Evolutionary conservation across 2,329 filamentous ascomycete genomes (phyloP).

Genomic region (Cladorrhinum sp.): DNA sequence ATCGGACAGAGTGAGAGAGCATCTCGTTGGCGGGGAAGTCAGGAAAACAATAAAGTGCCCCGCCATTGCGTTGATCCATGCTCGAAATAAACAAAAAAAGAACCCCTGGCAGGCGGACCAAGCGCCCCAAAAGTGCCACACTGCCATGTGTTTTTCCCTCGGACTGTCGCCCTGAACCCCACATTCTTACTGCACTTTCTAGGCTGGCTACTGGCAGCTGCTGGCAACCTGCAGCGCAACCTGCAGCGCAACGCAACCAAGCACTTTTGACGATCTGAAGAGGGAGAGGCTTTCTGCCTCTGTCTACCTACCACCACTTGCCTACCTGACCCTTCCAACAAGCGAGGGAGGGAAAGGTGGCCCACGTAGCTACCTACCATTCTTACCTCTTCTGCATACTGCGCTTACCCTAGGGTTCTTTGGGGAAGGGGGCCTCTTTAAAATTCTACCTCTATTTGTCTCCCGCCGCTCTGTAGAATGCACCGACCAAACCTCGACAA

Average conservation of each 20-base stretch:
- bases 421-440: not conserved
- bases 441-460: not conserved
- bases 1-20: not conserved
- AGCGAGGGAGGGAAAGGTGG: not conserved
- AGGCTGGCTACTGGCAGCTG: not conserved
- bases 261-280: not conserved
- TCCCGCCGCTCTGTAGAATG: not conserved
- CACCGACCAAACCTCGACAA: not conserved
- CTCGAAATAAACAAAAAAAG: not conserved
- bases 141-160: conserved; percentile 1
- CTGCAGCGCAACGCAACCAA: not conserved
- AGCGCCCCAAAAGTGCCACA: not conserved
- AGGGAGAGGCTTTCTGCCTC: not conserved
- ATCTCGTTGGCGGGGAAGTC: not conserved
- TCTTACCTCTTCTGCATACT: too few relatives aligned
- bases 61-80: not conserved
- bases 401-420: too few relatives aligned
- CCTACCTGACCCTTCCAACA: not conserved
- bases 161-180: not conserved
- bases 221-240: not conserved
- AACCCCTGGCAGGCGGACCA: not conserved
- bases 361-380: too few relatives aligned
- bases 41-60: not conserved
- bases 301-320: not conserved
- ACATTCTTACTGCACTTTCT: not conserved